phyloP scores from a whole-genome alignment of 2,329 filamentous ascomycete species.

The Xylariaceae sp. region DNA sequence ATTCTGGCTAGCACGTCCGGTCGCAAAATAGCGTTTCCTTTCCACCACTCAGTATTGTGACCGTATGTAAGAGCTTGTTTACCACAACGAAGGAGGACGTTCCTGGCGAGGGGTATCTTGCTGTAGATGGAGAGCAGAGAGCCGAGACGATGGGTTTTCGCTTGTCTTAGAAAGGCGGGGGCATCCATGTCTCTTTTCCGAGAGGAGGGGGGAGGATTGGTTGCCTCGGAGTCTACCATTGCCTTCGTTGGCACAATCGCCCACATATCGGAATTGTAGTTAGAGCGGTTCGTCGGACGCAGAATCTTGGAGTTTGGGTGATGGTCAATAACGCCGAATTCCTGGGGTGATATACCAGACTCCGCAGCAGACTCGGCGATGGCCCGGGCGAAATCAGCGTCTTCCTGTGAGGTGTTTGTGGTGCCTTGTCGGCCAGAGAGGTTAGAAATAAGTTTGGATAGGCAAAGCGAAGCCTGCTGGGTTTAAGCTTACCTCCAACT shows the following conservation, averaged over 20 bases:
- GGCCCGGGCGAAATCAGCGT: conserved; percentile 52
- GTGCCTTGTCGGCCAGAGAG: conserved; percentile 33
- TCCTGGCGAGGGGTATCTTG: conserved; percentile 53
- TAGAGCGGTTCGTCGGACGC: conserved; percentile 51
- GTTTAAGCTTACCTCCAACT: conserved; percentile 46
- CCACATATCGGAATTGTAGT: conserved; percentile 54
- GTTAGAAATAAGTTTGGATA: conserved; percentile 24
- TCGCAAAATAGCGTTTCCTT: conserved; percentile 46
- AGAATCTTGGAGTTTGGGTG: conserved; percentile 43
- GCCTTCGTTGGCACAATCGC: conserved; percentile 46
- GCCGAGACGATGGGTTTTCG: conserved; percentile 41
- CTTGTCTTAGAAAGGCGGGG: conserved; percentile 47
- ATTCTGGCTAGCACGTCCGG: conserved; percentile 34
- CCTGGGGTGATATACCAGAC: conserved; percentile 46
- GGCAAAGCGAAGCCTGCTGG: conserved; percentile 38
- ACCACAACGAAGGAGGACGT: conserved; percentile 45
- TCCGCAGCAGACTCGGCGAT: conserved; percentile 51
- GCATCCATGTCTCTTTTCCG: conserved; percentile 39
- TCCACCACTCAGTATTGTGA: conserved; percentile 56
- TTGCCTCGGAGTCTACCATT: conserved; percentile 27
- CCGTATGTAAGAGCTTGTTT: conserved; percentile 45
- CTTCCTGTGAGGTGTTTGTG: conserved; percentile 40
- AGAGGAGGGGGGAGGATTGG: conserved; percentile 38
- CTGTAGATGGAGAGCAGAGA: conserved; percentile 54
- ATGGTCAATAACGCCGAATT: conserved; percentile 44